A percentile compares a stretch with the other conserved stretches of the same genome.
phyloP scores from a whole-genome alignment of 257 asterid species.

The Solanum dulcamara region DNA sequence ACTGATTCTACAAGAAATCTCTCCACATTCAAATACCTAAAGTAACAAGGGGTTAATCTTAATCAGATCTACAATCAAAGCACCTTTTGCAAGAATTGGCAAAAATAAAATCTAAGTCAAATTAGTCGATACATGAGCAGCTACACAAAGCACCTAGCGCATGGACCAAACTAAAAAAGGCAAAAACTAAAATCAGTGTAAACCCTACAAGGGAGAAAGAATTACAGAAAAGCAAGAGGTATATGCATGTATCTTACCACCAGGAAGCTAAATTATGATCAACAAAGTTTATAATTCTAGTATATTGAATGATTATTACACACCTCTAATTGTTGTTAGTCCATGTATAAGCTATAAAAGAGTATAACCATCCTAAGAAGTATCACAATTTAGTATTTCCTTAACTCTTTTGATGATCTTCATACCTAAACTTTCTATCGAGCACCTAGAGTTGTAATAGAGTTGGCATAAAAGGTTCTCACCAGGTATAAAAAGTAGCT shows the following conservation, averaged over 20 bases:
- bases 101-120: neutral
- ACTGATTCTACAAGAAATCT: constrained; percentile 57
- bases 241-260: neutral
- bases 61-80: neutral
- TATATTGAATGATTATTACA: neutral
- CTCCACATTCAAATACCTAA: constrained; percentile 71
- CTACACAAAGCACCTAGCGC: neutral
- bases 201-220: neutral
- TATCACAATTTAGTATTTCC: neutral
- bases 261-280: neutral
- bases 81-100: neutral
- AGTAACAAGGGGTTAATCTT: neutral
- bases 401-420: neutral
- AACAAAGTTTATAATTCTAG: neutral
- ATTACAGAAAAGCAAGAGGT: neutral
- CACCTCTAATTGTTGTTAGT: neutral
- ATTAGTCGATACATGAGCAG: neutral
- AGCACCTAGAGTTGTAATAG: neutral
- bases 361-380: neutral
- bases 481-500: neutral
- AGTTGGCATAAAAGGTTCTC: neutral
- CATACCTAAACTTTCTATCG: neutral
- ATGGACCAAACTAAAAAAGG: neutral
- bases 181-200: neutral
- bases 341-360: neutral